These are phyloP conservation scores for Pseudogymnoascus destructans DNA, from an alignment of 2,329 filamentous ascomycete species.

Conservation along the genomic window DNA sequence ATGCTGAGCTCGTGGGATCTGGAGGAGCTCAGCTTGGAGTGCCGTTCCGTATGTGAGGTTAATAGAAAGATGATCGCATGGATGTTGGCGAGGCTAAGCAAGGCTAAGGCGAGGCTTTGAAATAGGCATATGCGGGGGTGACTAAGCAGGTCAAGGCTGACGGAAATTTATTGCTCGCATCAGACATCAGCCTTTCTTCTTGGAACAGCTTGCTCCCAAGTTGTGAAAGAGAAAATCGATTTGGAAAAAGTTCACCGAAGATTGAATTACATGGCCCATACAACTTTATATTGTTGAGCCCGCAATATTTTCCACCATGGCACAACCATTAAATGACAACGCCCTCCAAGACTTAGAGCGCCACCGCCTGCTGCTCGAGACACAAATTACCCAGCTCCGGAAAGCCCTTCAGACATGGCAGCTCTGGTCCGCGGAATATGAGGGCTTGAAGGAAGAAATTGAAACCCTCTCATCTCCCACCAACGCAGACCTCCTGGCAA, in stretches of 20 bases:
- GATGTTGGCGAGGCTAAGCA: background rate
- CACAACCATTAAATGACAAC: slow-evolving; percentile 23
- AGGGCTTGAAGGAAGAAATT: slow-evolving; percentile 75
- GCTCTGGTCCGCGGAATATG: slow-evolving; percentile 83
- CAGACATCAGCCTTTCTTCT: background rate
- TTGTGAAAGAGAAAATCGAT: background rate
- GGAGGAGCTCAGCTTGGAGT: background rate
- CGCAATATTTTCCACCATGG: slow-evolving; percentile 16
- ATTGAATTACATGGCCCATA: background rate
- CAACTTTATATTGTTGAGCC: background rate
- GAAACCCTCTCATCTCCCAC: slow-evolving; percentile 34
- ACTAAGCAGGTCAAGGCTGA: slow-evolving; percentile 10
- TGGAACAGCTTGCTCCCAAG: slow-evolving; percentile 1
- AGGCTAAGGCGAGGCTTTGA: slow-evolving; percentile 9
- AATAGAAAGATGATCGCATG: background rate
- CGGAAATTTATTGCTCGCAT: slow-evolving; percentile 6
- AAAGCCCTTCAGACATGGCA: slow-evolving; percentile 78
- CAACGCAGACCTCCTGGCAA: slow-evolving; percentile 37
- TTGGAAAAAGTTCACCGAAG: background rate
- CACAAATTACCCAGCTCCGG: slow-evolving; percentile 59
- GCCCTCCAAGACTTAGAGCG: slow-evolving; percentile 47
- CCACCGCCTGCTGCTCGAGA: slow-evolving; percentile 62
- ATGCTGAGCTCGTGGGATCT: background rate
- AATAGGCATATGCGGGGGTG: slow-evolving; percentile 10
- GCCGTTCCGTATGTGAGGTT: background rate